These are phyloP conservation scores for Leishmania tarentolae DNA, from an alignment of 208 protist species.

Conservation along the genomic window DNA sequence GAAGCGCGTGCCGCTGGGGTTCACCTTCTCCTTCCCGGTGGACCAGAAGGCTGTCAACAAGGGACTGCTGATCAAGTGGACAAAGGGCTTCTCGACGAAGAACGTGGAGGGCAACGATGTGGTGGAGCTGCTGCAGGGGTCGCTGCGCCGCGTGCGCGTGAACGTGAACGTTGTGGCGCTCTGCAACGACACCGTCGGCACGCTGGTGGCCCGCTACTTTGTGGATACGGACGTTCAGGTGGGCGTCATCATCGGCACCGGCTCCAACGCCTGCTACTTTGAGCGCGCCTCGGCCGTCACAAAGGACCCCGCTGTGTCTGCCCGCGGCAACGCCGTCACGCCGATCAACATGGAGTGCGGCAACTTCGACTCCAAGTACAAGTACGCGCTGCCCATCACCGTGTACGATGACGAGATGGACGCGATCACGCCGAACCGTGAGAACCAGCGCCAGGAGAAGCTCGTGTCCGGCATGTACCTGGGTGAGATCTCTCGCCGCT, in stretches of 20 bases:
- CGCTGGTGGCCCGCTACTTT: conserved; percentile 80
- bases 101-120: conserved; percentile 89
- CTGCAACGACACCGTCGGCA: conserved; percentile 93
- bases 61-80: conserved; percentile 90
- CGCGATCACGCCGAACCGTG: conserved; percentile 59
- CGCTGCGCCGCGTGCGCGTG: conserved; percentile 60
- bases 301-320: conserved; percentile 66
- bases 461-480: conserved; percentile 92
- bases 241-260: conserved; percentile 92
- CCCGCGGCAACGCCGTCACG: conserved; percentile 46
- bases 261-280: conserved; percentile 92
- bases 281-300: conserved; percentile 73
- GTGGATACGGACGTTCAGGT: conserved; percentile 62
- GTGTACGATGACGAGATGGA: conserved; percentile 79
- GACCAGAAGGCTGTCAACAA: conserved; percentile 78
- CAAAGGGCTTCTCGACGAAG: conserved; percentile 91
- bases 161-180: conserved; percentile 87
- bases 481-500: conserved; percentile 77
- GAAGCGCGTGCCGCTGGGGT: conserved; percentile 75
- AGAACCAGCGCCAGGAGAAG: conserved; percentile 86
- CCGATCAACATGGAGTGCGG: conserved; percentile 94
- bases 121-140: conserved; percentile 79
- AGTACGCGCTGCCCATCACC: conserved; percentile 71
- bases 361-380: conserved; percentile 87
- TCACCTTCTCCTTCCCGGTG: conserved; percentile 94